Base-by-base conservation (phyloP, 2,329 filamentous ascomycete species). In the Botrytis squamosa region DNA sequence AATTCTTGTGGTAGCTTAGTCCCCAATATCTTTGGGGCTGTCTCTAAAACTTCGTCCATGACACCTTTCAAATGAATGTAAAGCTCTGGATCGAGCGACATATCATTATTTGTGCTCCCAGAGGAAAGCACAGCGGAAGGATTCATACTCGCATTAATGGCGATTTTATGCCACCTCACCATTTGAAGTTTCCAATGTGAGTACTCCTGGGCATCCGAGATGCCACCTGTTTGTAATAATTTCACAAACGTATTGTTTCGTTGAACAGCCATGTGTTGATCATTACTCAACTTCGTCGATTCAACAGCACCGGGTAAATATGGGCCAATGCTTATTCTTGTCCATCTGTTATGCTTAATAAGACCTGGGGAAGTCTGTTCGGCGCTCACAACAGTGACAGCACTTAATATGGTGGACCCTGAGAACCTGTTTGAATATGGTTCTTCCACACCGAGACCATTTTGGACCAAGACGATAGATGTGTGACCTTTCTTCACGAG, bases 121-220 rank as follows among this genome's bases (percentile, higher is more conserved):
- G 90, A 89, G 1, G 87, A 88, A 0, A 93, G 85, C 12, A 93
- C 90, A 2, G 91, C 89, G 0, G 89, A 90, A 0, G 91, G 91
- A 82, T 93, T 93, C 86, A 93, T 92, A 70, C 90, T 88, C 0
- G 91, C 90, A 81, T 93, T 93, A 84, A 93, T 93, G 78, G 90
- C 91, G 75, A 93, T 88, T 82, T 93, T 93, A 82, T 93, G 91
- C 91, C 91, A 93, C 38, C 91, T 86, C 29, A 93, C 88, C 60
- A 89, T 87, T 82, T 93, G 92, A 64, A 93, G 84, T 74, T 89
- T 90, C 46, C 89, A 83, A 81, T 92, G 90, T 65, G 88, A 86
- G 77, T 91, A 89, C 12, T 87, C 84, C 75, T 90, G 88, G 8
- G 90, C 89, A 81, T 93, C 91, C 74, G 86, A 86, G 76, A 93